Evolutionary conservation across 139 green algal genomes (phyloP).

Genomic region (Marvania coccoides): DNA sequence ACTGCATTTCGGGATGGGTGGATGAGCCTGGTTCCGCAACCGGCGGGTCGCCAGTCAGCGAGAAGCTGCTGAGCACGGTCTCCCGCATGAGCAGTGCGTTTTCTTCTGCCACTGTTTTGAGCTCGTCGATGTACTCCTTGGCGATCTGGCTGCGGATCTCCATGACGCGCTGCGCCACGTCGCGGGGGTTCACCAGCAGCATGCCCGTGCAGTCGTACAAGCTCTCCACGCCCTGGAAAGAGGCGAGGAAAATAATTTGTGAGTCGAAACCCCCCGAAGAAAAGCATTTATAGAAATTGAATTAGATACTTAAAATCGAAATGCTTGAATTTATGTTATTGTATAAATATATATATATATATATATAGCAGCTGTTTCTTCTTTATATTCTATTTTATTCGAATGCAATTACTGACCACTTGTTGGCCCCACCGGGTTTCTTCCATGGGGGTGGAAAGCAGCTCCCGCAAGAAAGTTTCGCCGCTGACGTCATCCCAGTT

Average conservation of each 20-base stretch:
- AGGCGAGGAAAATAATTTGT: not conserved
- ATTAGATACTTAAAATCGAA: not conserved
- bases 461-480: slow-evolving; percentile 67
- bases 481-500: slow-evolving; percentile 74
- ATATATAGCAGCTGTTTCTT: too few species aligned
- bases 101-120: slow-evolving; percentile 46
- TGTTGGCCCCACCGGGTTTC: slow-evolving; percentile 29
- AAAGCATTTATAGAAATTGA: not conserved
- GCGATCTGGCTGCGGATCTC: slow-evolving; percentile 64
- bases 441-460: slow-evolving; percentile 60
- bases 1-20: not conserved
- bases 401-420: too few species aligned
- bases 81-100: slow-evolving; percentile 51
- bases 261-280: not conserved
- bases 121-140: slow-evolving; percentile 72
- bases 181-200: slow-evolving; percentile 61
- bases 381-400: too few species aligned
- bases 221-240: not conserved
- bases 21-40: not conserved
- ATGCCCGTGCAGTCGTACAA: slow-evolving; percentile 1
- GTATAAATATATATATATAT: too few species aligned
- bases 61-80: slow-evolving; percentile 14
- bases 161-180: slow-evolving; percentile 80
- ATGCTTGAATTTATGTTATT: too few species aligned
- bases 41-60: not conserved